Percentiles rank a stretch among this genome's conserved stretches.
Evolutionary conservation across 495 filamentous ascomycete genomes (phyloP).

Genomic region (Penicillium manginii): DNA sequence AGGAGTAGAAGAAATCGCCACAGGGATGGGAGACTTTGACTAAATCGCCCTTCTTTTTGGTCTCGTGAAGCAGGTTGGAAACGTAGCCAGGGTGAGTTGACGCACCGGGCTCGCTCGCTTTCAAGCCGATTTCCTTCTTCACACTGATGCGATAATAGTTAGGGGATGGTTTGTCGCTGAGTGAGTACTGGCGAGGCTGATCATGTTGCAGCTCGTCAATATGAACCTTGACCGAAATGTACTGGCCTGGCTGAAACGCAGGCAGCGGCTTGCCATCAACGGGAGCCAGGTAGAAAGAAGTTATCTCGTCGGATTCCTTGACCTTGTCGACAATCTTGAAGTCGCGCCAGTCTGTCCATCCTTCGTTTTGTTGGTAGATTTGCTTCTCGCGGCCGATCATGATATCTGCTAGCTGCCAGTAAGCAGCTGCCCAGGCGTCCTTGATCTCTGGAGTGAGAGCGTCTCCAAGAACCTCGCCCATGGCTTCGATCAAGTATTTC

Average conservation of each 20-base stretch:
- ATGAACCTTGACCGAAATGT: slow-evolving; percentile 62
- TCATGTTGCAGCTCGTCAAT: slow-evolving; percentile 60
- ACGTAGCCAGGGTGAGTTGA: slow-evolving; percentile 62
- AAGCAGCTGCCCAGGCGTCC: slow-evolving; percentile 73
- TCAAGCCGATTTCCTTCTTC: slow-evolving; percentile 63
- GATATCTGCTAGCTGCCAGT: slow-evolving; percentile 70
- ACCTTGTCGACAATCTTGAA: slow-evolving; percentile 68
- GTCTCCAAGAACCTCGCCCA: slow-evolving; percentile 67
- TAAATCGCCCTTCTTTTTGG: slow-evolving; percentile 58
- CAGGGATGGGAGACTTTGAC: slow-evolving; percentile 68
- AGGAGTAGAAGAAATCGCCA: slow-evolving; percentile 67
- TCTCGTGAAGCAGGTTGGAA: slow-evolving; percentile 70
- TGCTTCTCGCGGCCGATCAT: slow-evolving; percentile 67
- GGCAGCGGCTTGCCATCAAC: slow-evolving; percentile 65
- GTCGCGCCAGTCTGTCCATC: slow-evolving; percentile 67
- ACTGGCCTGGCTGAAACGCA: slow-evolving; percentile 68
- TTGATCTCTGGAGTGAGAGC: slow-evolving; percentile 68
- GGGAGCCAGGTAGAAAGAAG: slow-evolving; percentile 71
- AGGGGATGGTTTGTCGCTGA: slow-evolving; percentile 61
- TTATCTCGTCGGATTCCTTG: slow-evolving; percentile 65
- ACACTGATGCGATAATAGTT: slow-evolving; percentile 72
- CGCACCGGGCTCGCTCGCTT: slow-evolving; percentile 44
- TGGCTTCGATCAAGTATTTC: slow-evolving; percentile 66
- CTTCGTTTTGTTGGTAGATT: slow-evolving; percentile 58
- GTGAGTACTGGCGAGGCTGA: slow-evolving; percentile 75